Conservation (phyloP, 805 yeast species). For the Maudiozyma saulgeensis region DNA sequence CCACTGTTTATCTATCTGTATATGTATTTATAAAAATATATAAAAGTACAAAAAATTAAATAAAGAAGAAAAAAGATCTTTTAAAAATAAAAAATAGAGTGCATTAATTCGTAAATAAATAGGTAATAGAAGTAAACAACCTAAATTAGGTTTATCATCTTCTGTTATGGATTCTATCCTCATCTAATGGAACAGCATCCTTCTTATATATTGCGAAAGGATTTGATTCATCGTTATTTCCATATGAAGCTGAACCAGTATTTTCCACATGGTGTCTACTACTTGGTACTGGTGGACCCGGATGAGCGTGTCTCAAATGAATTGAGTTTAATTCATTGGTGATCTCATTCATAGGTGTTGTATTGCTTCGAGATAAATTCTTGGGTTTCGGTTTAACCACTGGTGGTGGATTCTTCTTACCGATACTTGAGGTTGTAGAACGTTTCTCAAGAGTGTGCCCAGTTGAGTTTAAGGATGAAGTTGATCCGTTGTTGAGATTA, state of each 20-base stretch:
- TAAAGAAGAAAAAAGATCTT: background rate
- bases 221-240: conserved; percentile 18
- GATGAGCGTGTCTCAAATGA: background rate
- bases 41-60: background rate
- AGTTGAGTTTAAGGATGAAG: background rate
- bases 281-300: background rate
- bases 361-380: background rate
- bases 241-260: conserved; percentile 3
- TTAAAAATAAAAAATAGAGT: background rate
- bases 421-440: background rate
- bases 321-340: conserved; percentile 2
- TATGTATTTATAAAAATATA: too few relatives aligned
- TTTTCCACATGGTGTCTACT: background rate
- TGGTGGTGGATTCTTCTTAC: conserved; percentile 17
- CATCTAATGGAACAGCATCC: conserved; percentile 32
- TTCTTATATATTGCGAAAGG: conserved; percentile 32
- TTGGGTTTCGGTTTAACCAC: conserved; percentile 24
- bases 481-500: background rate
- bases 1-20: too few relatives aligned
- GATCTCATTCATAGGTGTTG: background rate
- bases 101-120: background rate
- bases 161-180: conserved; percentile 27
- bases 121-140: too few relatives aligned
- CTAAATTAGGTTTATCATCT: background rate
- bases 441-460: background rate